Evolutionary conservation across 1,284 basidiomycete species (phyloP).

Genomic region (Boletus mariae): DNA sequence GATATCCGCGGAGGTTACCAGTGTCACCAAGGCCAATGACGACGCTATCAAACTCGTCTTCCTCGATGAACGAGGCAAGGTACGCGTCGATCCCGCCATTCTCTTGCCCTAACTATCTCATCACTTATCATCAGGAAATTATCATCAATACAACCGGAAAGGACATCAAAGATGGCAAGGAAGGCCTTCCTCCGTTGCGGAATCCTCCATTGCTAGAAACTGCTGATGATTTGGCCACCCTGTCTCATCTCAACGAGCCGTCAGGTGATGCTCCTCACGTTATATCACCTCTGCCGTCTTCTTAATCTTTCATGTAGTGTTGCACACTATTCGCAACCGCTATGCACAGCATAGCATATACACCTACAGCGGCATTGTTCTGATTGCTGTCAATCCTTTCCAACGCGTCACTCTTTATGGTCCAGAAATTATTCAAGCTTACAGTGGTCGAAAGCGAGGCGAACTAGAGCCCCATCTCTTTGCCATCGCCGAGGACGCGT

Average conservation of each 20-base stretch:
- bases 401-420: constrained; percentile 91
- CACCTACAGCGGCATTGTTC: constrained; percentile 97
- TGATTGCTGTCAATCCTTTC: constrained; percentile 99
- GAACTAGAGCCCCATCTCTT: constrained; percentile 98
- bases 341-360: constrained; percentile 98
- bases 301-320: constrained; percentile 49
- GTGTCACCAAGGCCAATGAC: constrained; percentile 56
- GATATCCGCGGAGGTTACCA: constrained; percentile 83
- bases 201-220: constrained; percentile 97
- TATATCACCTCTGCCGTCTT: not conserved
- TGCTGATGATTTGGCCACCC: constrained; percentile 95
- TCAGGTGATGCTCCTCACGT: constrained; percentile 59
- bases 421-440: constrained; percentile 96
- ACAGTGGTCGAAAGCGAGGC: constrained; percentile 88
- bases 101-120: constrained; percentile 11
- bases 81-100: constrained; percentile 33
- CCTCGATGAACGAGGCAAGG: constrained; percentile 85
- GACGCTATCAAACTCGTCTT: constrained; percentile 78
- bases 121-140: constrained; percentile 55
- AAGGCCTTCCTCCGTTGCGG: constrained; percentile 85
- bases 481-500: constrained; percentile 98
- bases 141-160: constrained; percentile 73
- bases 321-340: constrained; percentile 95
- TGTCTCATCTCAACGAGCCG: constrained; percentile 98
- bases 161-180: constrained; percentile 71